A percentile compares a stretch with the other conserved stretches of the same genome.
phyloP scores from a whole-genome alignment of 164 flowering plant genomes.

The Berberis thunbergii region DNA sequence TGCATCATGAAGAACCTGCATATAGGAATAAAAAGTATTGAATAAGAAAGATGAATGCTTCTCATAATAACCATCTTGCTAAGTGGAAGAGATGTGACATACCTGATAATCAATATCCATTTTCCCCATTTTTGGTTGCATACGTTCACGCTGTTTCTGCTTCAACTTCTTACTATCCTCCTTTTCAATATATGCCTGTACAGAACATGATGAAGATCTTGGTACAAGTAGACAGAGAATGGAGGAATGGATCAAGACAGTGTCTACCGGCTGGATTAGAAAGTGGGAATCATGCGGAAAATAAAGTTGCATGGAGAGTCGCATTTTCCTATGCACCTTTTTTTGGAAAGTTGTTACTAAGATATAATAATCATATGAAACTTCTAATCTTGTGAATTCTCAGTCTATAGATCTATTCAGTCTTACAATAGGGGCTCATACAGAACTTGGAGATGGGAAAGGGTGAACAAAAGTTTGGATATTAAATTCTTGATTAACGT shows the following conservation, averaged over 20 bases:
- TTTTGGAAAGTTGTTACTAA: no score
- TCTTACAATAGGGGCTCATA: no score
- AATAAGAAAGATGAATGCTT: neutral
- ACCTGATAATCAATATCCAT: conserved; percentile 99
- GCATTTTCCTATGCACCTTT: conserved; percentile 1
- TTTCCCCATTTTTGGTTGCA: conserved; percentile 99
- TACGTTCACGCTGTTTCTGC: conserved; percentile 97
- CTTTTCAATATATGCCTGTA: conserved; percentile 95
- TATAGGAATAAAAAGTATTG: conserved; percentile 3
- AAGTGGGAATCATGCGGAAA: conserved; percentile 2
- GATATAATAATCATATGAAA: no score
- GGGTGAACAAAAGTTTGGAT: no score
- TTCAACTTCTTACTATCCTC: conserved; percentile 94
- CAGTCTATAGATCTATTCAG: no score
- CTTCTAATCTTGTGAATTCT: no score
- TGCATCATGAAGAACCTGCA: conserved; percentile 97
- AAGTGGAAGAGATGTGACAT: neutral
- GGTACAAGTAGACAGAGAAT: neutral
- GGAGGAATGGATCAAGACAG: no score
- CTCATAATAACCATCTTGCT: neutral
- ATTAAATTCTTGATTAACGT: no score
- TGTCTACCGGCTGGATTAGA: no score
- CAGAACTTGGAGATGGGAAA: no score
- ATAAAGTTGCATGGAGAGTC: conserved; percentile 16
- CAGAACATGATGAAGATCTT: neutral